Conservation (phyloP, 257 asterid species). For the Solanum paucissectum region DNA sequence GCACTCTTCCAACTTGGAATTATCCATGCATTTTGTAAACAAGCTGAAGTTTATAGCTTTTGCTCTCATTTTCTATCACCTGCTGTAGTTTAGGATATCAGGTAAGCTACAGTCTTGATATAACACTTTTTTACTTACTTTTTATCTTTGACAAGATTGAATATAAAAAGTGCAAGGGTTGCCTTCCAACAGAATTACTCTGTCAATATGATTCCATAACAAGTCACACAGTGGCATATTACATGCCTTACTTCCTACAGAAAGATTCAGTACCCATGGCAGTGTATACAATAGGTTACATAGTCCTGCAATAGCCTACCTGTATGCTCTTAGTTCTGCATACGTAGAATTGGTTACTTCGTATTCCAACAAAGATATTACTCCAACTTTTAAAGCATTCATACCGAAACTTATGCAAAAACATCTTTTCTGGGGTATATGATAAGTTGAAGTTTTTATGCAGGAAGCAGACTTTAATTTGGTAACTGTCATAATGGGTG, state of each 20-base stretch:
- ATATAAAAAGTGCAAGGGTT: background rate
- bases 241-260: background rate
- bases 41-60: background rate
- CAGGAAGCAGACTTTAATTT: slow-evolving; percentile 69
- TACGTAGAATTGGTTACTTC: background rate
- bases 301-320: background rate
- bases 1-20: background rate
- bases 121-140: background rate
- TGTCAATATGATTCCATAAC: background rate
- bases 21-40: background rate
- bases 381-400: background rate
- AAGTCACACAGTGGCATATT: background rate
- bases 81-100: background rate
- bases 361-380: background rate
- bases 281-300: background rate
- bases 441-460: background rate
- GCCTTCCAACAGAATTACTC: background rate
- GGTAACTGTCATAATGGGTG: slow-evolving; percentile 39
- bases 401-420: background rate
- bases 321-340: background rate
- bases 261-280: background rate
- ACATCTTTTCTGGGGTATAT: background rate
- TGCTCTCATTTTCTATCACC: background rate
- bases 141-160: background rate
- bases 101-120: background rate